These are phyloP conservation scores for Boletus rubescentipes DNA, from an alignment of 768 basidiomycete genomes.

Conservation along the genomic window DNA sequence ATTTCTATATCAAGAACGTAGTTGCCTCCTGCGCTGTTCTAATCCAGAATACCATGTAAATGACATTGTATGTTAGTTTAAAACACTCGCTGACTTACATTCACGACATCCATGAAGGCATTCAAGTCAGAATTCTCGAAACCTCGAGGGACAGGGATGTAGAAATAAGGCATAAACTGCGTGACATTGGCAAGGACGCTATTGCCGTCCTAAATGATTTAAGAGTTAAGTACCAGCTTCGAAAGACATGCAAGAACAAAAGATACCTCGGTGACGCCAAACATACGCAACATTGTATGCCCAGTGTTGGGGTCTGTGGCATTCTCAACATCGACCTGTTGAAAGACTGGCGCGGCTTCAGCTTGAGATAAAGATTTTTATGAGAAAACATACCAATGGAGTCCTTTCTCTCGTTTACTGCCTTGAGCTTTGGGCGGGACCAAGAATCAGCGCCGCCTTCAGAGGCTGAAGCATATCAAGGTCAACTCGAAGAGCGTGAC, in stretches of 20 bases:
- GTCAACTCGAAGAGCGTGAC: background rate
- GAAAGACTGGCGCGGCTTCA: constrained; percentile 62
- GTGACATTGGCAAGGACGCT: constrained; percentile 85
- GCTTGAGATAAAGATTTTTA: background rate
- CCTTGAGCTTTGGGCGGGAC: constrained; percentile 59
- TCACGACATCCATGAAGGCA: constrained; percentile 66
- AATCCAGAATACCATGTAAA: constrained; percentile 1
- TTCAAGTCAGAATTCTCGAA: constrained; percentile 67
- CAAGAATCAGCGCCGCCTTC: constrained; percentile 81
- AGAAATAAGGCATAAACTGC: constrained; percentile 92
- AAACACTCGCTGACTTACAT: constrained; percentile 49
- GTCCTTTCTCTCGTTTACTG: constrained; percentile 60
- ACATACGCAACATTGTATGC: constrained; percentile 62
- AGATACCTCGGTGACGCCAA: constrained; percentile 84
- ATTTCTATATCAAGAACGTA: constrained; percentile 55
- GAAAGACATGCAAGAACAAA: background rate
- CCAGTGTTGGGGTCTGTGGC: constrained; percentile 45
- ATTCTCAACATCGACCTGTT: constrained; percentile 93
- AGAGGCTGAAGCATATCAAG: constrained; percentile 40
- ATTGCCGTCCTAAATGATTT: constrained; percentile 62
- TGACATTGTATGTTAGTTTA: background rate
- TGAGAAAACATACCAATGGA: constrained; percentile 54
- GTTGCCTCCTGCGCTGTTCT: constrained; percentile 31
- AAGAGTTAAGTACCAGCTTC: constrained; percentile 1
- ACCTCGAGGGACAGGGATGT: constrained; percentile 82